Evolutionary conservation across 208 protist genomes (phyloP), one percentile per base, ranked within the genome.

Genomic region (Strigomonas culicis): DNA sequence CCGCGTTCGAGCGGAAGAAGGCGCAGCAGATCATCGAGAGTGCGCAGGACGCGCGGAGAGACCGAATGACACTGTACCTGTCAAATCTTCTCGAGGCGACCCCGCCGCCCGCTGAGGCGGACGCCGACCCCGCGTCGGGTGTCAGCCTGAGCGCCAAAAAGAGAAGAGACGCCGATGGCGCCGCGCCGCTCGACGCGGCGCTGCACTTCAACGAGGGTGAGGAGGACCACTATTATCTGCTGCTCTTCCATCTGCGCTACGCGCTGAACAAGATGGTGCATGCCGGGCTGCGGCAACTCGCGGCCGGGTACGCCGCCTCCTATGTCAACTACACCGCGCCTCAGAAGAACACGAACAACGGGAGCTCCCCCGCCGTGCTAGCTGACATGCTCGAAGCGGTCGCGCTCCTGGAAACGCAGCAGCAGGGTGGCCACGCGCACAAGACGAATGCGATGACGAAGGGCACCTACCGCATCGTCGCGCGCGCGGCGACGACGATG

Each of bases 221-320:
- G n/a, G n/a, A n/a, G 11, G 75, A 68, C 21, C 75, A 95, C 69
- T 92, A 82, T 69, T 86, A 84, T 13, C 84, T 95, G 27, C 82
- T 70, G 13, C 25, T 95, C 56, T 82, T 95, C 61, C 90, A 95
- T 60, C 57, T 93, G 17, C 77, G 78, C 25, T 95, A 88, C 77
- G 90, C 90, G 2, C 74, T 95, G 32, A 78, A 83, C 52, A 95
- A 95, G 59, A 75, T 93, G 22, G 77, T 95, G 30, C 90, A 95
- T 69, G 78, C 77, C 17, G 83, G 80, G 1, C 71, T 92, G 65
- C 13, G 62, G 73, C 24, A 76, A 88, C 46, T 82, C 89, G 34
- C 69, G 68, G 19, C 76, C 89, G n/a, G n/a, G n/a, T n/a, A n/a
- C n/a, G n/a, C n/a, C n/a, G n/a, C n/a, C n/a, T n/a, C n/a, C n/a